Base-by-base conservation (phyloP, 345 rosid species). In the Pistacia atlantica region DNA sequence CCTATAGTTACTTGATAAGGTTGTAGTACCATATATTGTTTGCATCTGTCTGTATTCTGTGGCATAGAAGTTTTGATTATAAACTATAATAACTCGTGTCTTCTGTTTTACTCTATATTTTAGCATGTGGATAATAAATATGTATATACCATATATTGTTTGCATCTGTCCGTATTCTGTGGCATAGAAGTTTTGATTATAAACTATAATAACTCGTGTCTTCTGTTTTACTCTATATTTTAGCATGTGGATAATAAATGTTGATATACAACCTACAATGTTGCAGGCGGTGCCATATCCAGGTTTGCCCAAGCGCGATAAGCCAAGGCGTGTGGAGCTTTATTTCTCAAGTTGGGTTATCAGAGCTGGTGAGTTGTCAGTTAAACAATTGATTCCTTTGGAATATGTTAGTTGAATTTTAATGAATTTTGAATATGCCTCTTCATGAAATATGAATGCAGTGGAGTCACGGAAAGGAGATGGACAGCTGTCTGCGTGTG, bases 261-360 rank as follows among this genome's bases (percentile, higher is more conserved):
- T 74, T 60, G 69, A 75, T 65, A 49, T 63, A 22, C 28, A 58
- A 79, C 63, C 48, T 62, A 46, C 31, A 18, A 78, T 28, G 55
- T 69, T 79, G 62, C 87, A 96, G 99, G 91, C 90, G 65, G 91
- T 94, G 75, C 90, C 92, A 17, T 91, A 88, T 84, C 82, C 82
- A 37, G 85, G 84, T 70, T 58, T 96, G 78, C 88, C 77, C n/a
- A 89, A 83, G 85, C 90, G 90, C 25, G 97, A 91, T 87, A 96
- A 94, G 83, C 97, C 97, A 45, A 94, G 97, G 75, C 97, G 95
- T 20, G 98, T 96, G 5, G 95, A 92, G 74, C 89, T 79, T 74
- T 96, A 91, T 73, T 94, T 92, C 81, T 96, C 99, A 37, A 89
- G 98, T 83, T 96, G 99, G 99, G 83, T 86, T 68, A 91, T 96